Percentiles rank a stretch among this genome's conserved stretches.
Conservation (phyloP, 148 eudicot genomes). For the Mesembryanthemum crystallinum region DNA sequence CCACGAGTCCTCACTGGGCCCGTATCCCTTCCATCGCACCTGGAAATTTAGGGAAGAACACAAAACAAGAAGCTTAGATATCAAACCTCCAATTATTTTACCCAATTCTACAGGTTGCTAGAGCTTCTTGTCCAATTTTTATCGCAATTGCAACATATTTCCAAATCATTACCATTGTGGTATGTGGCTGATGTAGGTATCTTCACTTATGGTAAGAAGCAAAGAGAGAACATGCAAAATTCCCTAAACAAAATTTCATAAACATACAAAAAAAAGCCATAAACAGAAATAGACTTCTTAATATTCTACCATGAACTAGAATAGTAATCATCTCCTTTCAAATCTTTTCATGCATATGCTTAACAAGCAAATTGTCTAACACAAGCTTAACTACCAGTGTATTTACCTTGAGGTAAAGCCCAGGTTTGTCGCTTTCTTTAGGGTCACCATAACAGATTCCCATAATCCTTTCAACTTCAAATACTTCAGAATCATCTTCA, state of each 20-base stretch:
- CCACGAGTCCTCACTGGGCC: constrained; percentile 65
- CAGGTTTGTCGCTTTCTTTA: constrained; percentile 23
- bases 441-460: constrained; percentile 73
- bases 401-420: constrained; percentile 64
- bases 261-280: background rate
- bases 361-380: background rate
- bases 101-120: background rate
- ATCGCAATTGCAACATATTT: background rate
- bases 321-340: too few relatives aligned
- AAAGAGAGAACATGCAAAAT: background rate
- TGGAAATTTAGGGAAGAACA: constrained; percentile 12
- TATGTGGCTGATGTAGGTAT: background rate
- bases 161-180: background rate
- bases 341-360: too few relatives aligned
- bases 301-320: too few relatives aligned
- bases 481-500: constrained; percentile 39
- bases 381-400: too few relatives aligned
- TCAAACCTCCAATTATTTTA: background rate
- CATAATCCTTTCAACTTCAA: constrained; percentile 62
- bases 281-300: background rate
- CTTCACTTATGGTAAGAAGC: background rate
- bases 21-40: constrained; percentile 89
- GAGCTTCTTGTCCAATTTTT: background rate
- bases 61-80: background rate
- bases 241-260: background rate